Evolutionary conservation across 352 stramenopile species (phyloP).

Genomic region (Globisporangium nunn): DNA sequence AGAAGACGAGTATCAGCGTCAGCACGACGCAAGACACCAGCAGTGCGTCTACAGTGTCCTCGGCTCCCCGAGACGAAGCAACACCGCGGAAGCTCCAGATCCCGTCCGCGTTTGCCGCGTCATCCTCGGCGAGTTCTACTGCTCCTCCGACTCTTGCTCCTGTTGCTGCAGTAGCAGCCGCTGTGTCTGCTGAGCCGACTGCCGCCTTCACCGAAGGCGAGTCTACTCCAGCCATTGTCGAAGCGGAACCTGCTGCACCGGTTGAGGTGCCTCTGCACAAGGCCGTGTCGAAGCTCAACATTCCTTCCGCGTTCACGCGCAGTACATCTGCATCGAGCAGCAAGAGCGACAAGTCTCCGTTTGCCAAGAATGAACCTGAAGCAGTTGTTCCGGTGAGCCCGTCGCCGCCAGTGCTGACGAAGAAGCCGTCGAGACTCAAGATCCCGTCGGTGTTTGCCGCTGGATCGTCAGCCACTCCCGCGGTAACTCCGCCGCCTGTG

Average conservation of each 20-base stretch:
- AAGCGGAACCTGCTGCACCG: slow-evolving; percentile 2
- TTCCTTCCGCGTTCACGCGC: slow-evolving; percentile 41
- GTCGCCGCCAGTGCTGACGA: slow-evolving; percentile 8
- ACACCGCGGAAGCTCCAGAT: slow-evolving; percentile 12
- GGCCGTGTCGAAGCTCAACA: slow-evolving; percentile 60
- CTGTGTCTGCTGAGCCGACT: neutral
- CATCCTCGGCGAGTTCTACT: neutral
- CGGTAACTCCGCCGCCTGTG: neutral
- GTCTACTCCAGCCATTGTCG: no score
- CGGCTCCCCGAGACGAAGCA: slow-evolving; percentile 20
- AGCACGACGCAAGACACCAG: neutral
- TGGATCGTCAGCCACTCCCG: neutral
- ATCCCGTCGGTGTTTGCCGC: slow-evolving; percentile 23
- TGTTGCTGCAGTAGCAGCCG: neutral
- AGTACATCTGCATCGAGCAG: slow-evolving; percentile 18
- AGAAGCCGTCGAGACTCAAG: slow-evolving; percentile 21
- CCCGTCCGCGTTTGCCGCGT: slow-evolving; percentile 14
- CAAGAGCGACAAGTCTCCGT: slow-evolving; percentile 17
- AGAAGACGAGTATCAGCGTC: slow-evolving; percentile 6
- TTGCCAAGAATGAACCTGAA: neutral
- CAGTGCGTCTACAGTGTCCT: slow-evolving; percentile 23
- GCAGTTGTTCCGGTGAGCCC: slow-evolving; percentile 3
- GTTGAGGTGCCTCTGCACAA: slow-evolving; percentile 18
- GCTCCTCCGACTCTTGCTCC: neutral
- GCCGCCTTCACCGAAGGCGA: neutral